phyloP scores from a whole-genome alignment of 148 eudicot genomes.

The Arctostaphylos glauca region DNA sequence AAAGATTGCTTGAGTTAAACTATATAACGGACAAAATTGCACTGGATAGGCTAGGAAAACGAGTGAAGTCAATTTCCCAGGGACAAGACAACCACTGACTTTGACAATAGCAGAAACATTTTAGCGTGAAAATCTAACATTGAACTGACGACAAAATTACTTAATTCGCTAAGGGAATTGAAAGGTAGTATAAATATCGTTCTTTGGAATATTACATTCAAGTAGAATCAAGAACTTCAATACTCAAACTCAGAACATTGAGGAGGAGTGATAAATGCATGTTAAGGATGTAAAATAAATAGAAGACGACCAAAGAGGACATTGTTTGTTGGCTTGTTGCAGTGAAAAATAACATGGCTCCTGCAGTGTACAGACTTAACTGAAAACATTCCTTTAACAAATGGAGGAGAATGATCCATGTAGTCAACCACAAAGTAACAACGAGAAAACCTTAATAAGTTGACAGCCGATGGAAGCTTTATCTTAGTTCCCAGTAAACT shows the following conservation, averaged over 20 bases:
- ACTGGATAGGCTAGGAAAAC: not conserved
- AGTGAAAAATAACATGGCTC: not conserved
- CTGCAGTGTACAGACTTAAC: not conserved
- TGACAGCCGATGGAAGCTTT: not conserved
- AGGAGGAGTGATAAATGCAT: not conserved
- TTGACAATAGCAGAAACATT: not conserved
- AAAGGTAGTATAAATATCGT: not conserved
- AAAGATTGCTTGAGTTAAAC: not conserved
- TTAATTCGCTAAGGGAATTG: not conserved
- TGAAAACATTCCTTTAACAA: not conserved
- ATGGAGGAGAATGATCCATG: not conserved
- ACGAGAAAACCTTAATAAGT: not conserved
- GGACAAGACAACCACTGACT: not conserved
- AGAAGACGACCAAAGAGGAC: not conserved
- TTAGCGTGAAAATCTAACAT: not conserved
- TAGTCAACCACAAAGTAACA: not conserved
- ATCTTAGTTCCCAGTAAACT: not conserved
- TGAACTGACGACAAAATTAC: not conserved
- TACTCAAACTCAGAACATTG: not conserved
- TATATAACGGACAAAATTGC: not conserved
- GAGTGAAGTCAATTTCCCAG: not conserved
- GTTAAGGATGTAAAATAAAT: not conserved
- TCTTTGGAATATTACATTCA: not conserved
- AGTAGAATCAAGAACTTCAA: slow-evolving; percentile 1
- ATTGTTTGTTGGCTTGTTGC: slow-evolving; percentile 2